Base-by-base conservation (phyloP, 345 rosid genomes). In the Bruguiera parviflora region DNA sequence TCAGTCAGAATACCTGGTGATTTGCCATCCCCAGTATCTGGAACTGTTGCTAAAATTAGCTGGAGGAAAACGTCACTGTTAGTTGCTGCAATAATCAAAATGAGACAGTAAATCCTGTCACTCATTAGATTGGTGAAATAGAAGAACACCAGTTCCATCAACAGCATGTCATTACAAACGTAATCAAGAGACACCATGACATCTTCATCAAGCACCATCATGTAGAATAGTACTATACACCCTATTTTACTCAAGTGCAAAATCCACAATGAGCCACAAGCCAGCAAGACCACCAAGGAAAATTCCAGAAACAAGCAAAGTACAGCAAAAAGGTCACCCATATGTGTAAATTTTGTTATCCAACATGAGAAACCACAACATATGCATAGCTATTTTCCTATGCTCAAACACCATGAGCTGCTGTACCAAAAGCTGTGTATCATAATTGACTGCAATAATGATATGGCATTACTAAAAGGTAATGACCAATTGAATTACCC, bases 41-140 rank as follows among this genome's bases (percentile, higher is more conserved):
- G 91, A 84, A 82, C 49, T 74, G 99, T 90, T 52, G 92, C 94
- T 83, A 95, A 47, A 73, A 92, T 82, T 63, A 95, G 85, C 98
- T 95, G 94, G 73, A 80, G 64, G 78, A 73, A 65, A 63, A 13
- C 61, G 68, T 28, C 56, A 63, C 16, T 18, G 53, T 77, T 74
- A 79, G 81, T 73, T 51, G 13, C 58, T 66, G 18, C 21, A 31
- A 46, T 21, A 61, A 59, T 32, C 2, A 21, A 32, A 69, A 32
- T 18, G 51, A 51, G 25, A 29, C 53, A 18, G 5, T 31, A 60
- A 57, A 64, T 46, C 22, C 20, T 15, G 67, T 63, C 56, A 66
- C 18, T 58, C 18, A 16, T 31, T 63, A 21, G 4, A 29, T 28
- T 29, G 49, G 49, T 11, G 49, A 18, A 43, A 43, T 3, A 43